A percentile compares a stretch with the other conserved stretches of the same genome.
phyloP scores from a whole-genome alignment of 768 basidiomycete species.

The Tulasnella sp. region DNA sequence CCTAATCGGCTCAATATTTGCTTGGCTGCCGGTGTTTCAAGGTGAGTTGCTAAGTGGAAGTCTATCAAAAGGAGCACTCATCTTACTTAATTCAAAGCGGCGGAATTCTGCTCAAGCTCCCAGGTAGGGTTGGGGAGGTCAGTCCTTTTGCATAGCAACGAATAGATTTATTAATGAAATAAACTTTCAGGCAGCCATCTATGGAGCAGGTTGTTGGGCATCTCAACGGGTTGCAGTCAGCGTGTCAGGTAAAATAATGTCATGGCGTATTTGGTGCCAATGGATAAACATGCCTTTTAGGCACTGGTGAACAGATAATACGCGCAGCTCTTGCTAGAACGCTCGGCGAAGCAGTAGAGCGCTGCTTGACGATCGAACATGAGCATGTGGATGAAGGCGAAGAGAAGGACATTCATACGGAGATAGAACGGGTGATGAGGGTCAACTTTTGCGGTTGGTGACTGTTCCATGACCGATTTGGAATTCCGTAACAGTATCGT shows the following conservation, averaged over 20 bases:
- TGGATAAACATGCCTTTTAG: slow-evolving; percentile 24
- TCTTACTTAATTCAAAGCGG: slow-evolving; percentile 35
- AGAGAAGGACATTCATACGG: slow-evolving; percentile 40
- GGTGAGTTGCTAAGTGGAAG: slow-evolving; percentile 14
- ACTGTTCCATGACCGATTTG: background rate
- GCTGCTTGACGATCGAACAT: background rate
- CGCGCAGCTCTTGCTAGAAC: slow-evolving; percentile 41
- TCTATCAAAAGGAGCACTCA: background rate
- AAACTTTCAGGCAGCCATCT: slow-evolving; percentile 44
- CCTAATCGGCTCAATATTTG: background rate
- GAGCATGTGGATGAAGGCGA: slow-evolving; percentile 23
- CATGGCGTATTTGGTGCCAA: background rate
- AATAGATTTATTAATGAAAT: background rate
- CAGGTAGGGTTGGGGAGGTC: slow-evolving; percentile 69
- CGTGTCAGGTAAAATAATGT: slow-evolving; percentile 40
- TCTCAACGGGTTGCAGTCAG: slow-evolving; percentile 47
- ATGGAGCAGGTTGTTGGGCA: slow-evolving; percentile 70
- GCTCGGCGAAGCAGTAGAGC: slow-evolving; percentile 36
- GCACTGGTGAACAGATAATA: slow-evolving; percentile 60
- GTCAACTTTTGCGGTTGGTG: slow-evolving; percentile 42
- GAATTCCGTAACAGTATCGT: background rate
- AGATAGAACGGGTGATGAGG: slow-evolving; percentile 35
- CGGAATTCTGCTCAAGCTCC: slow-evolving; percentile 60
- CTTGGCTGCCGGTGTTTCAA: slow-evolving; percentile 24
- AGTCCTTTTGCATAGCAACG: background rate